Base-by-base conservation (phyloP, 768 basidiomycete species). In the Krasilnikovozyma curviuscula region DNA sequence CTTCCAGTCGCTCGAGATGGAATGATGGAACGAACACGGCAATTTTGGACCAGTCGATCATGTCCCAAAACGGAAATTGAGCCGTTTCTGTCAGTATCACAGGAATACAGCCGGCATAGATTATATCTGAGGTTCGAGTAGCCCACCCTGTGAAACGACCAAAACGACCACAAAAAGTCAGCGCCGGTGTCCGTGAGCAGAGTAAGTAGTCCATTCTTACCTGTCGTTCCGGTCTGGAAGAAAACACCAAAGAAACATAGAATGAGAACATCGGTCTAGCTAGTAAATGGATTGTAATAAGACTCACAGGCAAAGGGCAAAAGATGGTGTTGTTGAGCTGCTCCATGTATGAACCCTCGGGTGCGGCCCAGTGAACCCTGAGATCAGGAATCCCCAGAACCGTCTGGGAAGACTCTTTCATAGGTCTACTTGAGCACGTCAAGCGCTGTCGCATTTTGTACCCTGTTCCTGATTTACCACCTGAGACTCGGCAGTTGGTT, bases 101-200 rank as follows among this genome's bases (percentile, higher is more conserved):
- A 16, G 68, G 67, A 25, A 69, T 69, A 54, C 68, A 69, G 32
- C 68, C 68, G 19, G 67, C 64, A 52, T 62, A 68, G 38, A 69
- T 65, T 16, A 64, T 64, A 44, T 69, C 67, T 54, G 61, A 62
- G 3, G 61, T 57, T 10, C 66, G 61, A 12, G 66, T 62, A 1
- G 67, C 62, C 67, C 67, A 67, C 40, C 62, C 61, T 63, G 25
- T 18, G 40, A 23, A n/a, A n/a, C n/a, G n/a, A n/a, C n/a, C n/a
- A n/a, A n/a, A n/a, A n/a, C n/a, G n/a, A n/a, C n/a, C n/a, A n/a
- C n/a, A n/a, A n/a, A n/a, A n/a, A n/a, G n/a, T n/a, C n/a, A n/a
- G n/a, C n/a, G n/a, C n/a, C n/a, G n/a, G n/a, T n/a, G n/a, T n/a
- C n/a, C n/a, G n/a, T n/a, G n/a, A n/a, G n/a, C n/a, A n/a, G n/a